A percentile compares a stretch with the other conserved stretches of the same genome.
Conservation (phyloP, 306 rosid species). For the Oemleria cerasiformis region DNA sequence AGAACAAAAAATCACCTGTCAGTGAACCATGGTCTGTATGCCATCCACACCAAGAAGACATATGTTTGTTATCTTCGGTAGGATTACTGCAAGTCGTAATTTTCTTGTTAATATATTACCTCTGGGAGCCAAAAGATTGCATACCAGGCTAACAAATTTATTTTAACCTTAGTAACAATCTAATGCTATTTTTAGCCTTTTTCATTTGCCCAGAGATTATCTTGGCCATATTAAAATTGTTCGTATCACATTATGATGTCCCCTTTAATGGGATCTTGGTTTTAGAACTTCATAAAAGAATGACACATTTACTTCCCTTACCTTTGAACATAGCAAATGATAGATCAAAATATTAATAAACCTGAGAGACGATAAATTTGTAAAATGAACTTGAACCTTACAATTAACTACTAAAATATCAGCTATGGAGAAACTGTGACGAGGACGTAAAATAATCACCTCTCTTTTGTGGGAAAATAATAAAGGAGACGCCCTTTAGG, state of each 20-base stretch:
- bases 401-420: not conserved
- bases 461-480: conserved; percentile 73
- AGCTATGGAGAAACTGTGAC: conserved; percentile 15
- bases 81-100: conserved; percentile 46
- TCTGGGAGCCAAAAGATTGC: not conserved
- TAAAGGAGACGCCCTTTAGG: conserved; percentile 95
- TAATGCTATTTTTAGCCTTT: not conserved
- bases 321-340: not conserved
- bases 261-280: not conserved
- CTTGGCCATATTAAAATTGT: too few relatives aligned
- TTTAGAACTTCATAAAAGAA: not conserved
- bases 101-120: conserved; percentile 19
- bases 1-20: conserved; percentile 57
- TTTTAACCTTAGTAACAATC: not conserved
- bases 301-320: too few relatives aligned
- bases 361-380: not conserved
- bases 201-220: not conserved
- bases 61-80: conserved; percentile 38
- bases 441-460: conserved; percentile 42
- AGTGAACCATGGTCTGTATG: conserved; percentile 96
- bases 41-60: conserved; percentile 99
- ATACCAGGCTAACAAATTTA: not conserved
- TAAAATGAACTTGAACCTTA: not conserved
- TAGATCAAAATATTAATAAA: not conserved
- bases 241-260: not conserved